Evolutionary conservation across 148 eudicot genomes (phyloP).

Genomic region (Amaranthus palmeri): DNA sequence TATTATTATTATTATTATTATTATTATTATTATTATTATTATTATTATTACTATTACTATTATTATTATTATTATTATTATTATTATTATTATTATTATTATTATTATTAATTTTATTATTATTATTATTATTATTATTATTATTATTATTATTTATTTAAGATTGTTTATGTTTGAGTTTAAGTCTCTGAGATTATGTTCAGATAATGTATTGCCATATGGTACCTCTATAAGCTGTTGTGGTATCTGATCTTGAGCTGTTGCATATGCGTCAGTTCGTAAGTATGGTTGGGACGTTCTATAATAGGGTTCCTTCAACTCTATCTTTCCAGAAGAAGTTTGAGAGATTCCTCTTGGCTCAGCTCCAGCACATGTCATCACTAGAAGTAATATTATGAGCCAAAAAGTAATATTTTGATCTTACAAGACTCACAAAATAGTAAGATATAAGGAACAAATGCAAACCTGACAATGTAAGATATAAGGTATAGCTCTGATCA

Average conservation of each 20-base stretch:
- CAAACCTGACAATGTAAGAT: constrained; percentile 89
- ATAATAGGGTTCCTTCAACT: constrained; percentile 98
- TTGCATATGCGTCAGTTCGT: constrained; percentile 58
- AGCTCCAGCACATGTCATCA: constrained; percentile 95
- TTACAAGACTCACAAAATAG: background rate
- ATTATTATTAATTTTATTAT: background rate
- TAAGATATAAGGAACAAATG: background rate
- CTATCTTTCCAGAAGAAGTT: constrained; percentile 80
- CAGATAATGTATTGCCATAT: background rate
- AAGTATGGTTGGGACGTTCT: constrained; percentile 96
- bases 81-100: background rate
- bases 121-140: background rate
- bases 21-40: background rate
- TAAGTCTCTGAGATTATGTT: too few relatives aligned
- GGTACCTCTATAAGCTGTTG: constrained; percentile 71
- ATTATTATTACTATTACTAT: background rate
- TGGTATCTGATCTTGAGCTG: constrained; percentile 74
- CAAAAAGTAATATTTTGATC: background rate
- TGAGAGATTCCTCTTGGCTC: constrained; percentile 84
- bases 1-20: background rate
- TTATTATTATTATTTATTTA: background rate
- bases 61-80: background rate
- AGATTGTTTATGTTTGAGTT: too few relatives aligned
- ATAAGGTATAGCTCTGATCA: constrained; percentile 89
- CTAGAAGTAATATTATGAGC: constrained; percentile 22